Conservation (phyloP, 2,329 filamentous ascomycete genomes). For the Aspergillus fumigatus region DNA sequence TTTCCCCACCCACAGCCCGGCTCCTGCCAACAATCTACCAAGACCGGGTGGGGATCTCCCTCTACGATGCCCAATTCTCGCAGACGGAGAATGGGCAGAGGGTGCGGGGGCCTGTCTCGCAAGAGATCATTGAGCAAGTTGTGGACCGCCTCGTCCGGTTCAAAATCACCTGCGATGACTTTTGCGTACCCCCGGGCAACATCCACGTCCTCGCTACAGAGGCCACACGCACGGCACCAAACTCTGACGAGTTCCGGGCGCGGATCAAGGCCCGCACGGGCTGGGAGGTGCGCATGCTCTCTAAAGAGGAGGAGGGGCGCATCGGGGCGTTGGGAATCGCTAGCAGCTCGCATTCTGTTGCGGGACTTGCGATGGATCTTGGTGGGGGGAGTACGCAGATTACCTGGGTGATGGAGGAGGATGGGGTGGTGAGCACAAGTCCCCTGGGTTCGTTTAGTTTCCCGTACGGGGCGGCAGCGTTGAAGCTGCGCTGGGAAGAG, state of each 20-base stretch:
- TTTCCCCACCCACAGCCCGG: conserved; percentile 66
- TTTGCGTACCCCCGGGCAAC: conserved; percentile 59
- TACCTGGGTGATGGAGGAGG: conserved; percentile 57
- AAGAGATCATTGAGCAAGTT: conserved; percentile 61
- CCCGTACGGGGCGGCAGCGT: conserved; percentile 65
- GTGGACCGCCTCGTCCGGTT: conserved; percentile 65
- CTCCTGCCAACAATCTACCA: conserved; percentile 74
- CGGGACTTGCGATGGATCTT: conserved; percentile 79
- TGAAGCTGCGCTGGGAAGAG: conserved; percentile 52
- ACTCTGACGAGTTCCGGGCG: conserved; percentile 63
- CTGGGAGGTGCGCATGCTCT: conserved; percentile 66
- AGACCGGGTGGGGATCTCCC: conserved; percentile 73
- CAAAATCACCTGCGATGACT: conserved; percentile 63
- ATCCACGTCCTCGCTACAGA: conserved; percentile 81
- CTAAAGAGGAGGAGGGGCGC: conserved; percentile 75
- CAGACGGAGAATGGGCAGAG: conserved; percentile 20
- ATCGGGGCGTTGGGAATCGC: conserved; percentile 80
- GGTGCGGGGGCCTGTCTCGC: conserved; percentile 51
- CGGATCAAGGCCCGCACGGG: conserved; percentile 61
- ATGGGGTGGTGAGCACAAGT: conserved; percentile 50
- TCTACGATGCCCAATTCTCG: conserved; percentile 72
- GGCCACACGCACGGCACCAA: conserved; percentile 75
- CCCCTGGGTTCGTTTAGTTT: conserved; percentile 58
- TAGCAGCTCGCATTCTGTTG: conserved; percentile 65
- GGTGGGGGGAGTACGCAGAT: conserved; percentile 72